These are phyloP conservation scores for Suillus weaverae DNA, from an alignment of 768 basidiomycete genomes.

Conservation along the genomic window DNA sequence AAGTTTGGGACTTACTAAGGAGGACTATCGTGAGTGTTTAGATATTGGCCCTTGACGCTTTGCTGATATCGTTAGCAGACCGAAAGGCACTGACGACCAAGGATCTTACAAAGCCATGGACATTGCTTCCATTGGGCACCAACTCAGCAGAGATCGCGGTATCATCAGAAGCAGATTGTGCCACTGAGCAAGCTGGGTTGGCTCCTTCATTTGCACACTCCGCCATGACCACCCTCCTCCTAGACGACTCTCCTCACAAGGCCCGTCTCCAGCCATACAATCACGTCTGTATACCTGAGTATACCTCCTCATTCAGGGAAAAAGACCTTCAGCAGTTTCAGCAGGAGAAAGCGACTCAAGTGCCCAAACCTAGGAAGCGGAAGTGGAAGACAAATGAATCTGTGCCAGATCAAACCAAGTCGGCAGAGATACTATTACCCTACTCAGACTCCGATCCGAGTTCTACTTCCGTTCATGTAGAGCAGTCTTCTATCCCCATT, in stretches of 20 bases:
- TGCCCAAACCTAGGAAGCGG: constrained; percentile 6
- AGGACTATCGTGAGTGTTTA: constrained; percentile 64
- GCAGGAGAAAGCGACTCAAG: constrained; percentile 15
- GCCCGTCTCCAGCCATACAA: constrained; percentile 77
- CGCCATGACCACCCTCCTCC: constrained; percentile 46
- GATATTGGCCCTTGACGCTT: not conserved
- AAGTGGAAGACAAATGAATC: constrained; percentile 6
- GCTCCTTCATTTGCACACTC: constrained; percentile 33
- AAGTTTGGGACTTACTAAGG: constrained; percentile 62
- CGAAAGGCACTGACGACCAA: constrained; percentile 57
- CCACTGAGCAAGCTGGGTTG: not conserved
- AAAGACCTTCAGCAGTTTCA: constrained; percentile 35
- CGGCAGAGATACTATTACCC: not conserved
- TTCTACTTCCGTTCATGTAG: not conserved
- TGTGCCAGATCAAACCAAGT: constrained; percentile 4
- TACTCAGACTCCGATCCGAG: constrained; percentile 9
- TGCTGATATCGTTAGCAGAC: constrained; percentile 10
- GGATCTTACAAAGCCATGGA: constrained; percentile 71
- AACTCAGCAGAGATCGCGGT: constrained; percentile 6
- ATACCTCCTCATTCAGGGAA: constrained; percentile 46
- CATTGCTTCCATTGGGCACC: constrained; percentile 28
- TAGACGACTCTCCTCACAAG: constrained; percentile 55
- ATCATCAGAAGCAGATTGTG: not conserved
- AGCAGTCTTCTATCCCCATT: constrained; percentile 1
- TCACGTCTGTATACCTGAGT: constrained; percentile 77